Conservation (phyloP, 2,329 filamentous ascomycete species). For the Sclerotinia borealis region DNA sequence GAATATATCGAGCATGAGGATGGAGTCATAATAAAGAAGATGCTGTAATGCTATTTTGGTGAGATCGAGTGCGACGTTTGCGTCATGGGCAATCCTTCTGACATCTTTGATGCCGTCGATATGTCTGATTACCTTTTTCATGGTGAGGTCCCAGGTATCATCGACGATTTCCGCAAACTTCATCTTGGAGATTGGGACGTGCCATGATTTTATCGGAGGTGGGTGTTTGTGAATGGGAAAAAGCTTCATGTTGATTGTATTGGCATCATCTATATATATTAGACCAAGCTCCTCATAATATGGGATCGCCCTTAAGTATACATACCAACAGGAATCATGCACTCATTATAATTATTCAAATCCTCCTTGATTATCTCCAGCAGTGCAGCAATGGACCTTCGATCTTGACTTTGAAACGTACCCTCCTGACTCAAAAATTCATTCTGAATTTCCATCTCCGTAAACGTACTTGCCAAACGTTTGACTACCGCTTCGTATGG, state of each 20-base stretch:
- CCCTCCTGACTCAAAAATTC: constrained; percentile 62
- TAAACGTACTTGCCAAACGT: constrained; percentile 78
- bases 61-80: constrained; percentile 80
- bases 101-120: constrained; percentile 92
- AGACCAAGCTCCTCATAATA: neutral
- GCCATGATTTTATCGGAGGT: constrained; percentile 74
- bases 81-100: constrained; percentile 74
- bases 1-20: constrained; percentile 89
- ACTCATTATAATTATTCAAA: constrained; percentile 94
- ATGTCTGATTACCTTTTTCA: constrained; percentile 72
- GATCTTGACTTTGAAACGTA: constrained; percentile 36
- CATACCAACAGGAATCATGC: constrained; percentile 92
- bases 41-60: constrained; percentile 83
- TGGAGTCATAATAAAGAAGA: constrained; percentile 86
- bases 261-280: constrained; percentile 66
- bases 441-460: constrained; percentile 86
- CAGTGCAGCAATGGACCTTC: constrained; percentile 74
- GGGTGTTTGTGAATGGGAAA: constrained; percentile 78
- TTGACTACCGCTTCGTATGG: constrained; percentile 80
- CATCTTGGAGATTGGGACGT: constrained; percentile 76
- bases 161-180: constrained; percentile 59
- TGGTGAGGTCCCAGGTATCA: constrained; percentile 68
- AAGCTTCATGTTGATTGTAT: constrained; percentile 93
- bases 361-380: constrained; percentile 79
- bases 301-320: constrained; percentile 17